Percentiles rank a stretch among this genome's conserved stretches.
Evolutionary conservation across 371 early-diverging fungal genomes (phyloP).

Genomic region (Apophysomyces variabilis): DNA sequence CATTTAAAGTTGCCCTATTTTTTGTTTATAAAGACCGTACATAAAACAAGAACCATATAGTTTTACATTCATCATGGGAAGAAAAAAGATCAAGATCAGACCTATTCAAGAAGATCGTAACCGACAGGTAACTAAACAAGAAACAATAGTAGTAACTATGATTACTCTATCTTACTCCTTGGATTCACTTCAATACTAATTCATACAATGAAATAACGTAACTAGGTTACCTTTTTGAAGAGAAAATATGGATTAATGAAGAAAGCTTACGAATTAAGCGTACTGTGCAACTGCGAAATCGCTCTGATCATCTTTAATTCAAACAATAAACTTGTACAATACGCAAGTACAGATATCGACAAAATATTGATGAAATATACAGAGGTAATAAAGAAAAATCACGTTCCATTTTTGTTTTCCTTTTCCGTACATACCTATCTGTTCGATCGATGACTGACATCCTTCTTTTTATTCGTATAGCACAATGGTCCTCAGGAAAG

Average conservation of each 20-base stretch:
- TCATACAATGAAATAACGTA: background rate
- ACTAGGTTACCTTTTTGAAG: conserved; percentile 92
- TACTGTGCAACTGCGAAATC: conserved; percentile 97
- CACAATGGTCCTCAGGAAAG: conserved; percentile 47
- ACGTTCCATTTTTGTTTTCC: background rate
- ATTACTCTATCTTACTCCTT: conserved; percentile 7
- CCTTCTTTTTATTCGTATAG: conserved; percentile 16
- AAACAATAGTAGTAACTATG: too few species aligned
- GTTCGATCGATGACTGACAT: too few species aligned
- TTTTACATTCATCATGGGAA: conserved; percentile 28
- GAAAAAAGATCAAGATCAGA: conserved; percentile 39
- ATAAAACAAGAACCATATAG: background rate
- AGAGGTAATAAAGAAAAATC: conserved; percentile 54
- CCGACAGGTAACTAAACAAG: conserved; percentile 27
- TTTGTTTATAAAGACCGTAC: background rate
- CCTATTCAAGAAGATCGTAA: conserved; percentile 36
- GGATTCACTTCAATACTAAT: too few species aligned
- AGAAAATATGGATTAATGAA: conserved; percentile 98
- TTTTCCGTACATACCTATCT: background rate
- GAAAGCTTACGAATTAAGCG: conserved; percentile 98
- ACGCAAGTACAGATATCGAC: conserved; percentile 91
- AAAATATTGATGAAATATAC: conserved; percentile 91
- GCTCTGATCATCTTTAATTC: conserved; percentile 92
- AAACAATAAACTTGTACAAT: conserved; percentile 92
- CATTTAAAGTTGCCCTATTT: background rate